Evolutionary conservation across 148 eudicot species (phyloP), one percentile per base, ranked within the genome.

Genomic region (Cornus kousa): DNA sequence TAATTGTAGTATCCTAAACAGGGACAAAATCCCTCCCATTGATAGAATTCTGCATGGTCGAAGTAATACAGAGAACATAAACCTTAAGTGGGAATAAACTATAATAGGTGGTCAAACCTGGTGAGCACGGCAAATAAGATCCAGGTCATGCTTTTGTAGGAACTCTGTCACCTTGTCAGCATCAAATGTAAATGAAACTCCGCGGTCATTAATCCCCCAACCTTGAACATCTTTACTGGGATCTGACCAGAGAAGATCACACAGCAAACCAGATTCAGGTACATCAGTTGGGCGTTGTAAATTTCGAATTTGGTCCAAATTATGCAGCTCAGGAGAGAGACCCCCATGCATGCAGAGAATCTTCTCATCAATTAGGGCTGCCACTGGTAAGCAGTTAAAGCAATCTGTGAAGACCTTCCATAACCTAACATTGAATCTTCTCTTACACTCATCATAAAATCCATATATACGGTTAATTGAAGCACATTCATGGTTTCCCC

Each of bases 181-280:
- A 62, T 24, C 66, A 5, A 62, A 62, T 13, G 66, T 62, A 20
- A 2, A 62, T 7, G 66, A 62, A 62, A 62, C 66, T 17, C 66
- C 66, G 2, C 66, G 66, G 23, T 62, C 66, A 62, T 62, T 62
- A 24, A 20, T 62, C 66, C 66, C 66, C 66, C 66, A 62, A 62
- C 66, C 23, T 62, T 62, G 66, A 62, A 62, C 24, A 62, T 62
- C 66, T 62, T 62, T 62, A 62, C 66, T 62, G 22, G 66, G 66
- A 62, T 62, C 66, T n/a, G 66, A 62, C 66, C 66, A 62, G 22
- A 62, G 66, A 62, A 62, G 66, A 62, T 62, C 66, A 62, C 66
- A 62, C 3, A 62, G 66, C 66, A 62, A 62, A 62, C 66, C 66
- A 19, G 66, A 17, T 20, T 62, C 66, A 7, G 66, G 66, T 62